These are phyloP conservation scores for Penicillium tannophilum DNA, from an alignment of 495 filamentous ascomycete genomes.

Conservation along the genomic window DNA sequence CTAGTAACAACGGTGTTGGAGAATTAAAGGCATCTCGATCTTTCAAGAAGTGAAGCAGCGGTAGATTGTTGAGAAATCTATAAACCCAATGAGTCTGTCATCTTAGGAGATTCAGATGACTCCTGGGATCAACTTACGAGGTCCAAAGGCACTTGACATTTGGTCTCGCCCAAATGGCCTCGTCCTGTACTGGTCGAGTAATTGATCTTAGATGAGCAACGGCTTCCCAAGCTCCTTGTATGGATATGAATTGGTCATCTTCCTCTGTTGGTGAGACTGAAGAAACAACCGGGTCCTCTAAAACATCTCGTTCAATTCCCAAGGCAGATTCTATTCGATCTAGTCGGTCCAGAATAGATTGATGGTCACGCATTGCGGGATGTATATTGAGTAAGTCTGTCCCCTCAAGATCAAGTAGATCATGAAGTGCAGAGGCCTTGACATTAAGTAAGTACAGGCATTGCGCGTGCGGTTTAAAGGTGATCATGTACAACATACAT, in stretches of 20 bases:
- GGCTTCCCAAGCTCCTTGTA: constrained; percentile 34
- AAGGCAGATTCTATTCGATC: constrained; percentile 40
- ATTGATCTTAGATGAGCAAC: constrained; percentile 32
- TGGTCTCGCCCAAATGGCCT: constrained; percentile 36
- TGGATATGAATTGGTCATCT: constrained; percentile 19
- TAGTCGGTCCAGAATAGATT: constrained; percentile 38
- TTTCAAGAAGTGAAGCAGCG: constrained; percentile 42
- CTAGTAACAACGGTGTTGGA: constrained; percentile 40
- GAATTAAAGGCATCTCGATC: constrained; percentile 34
- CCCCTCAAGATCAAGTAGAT: constrained; percentile 20
- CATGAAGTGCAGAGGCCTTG: constrained; percentile 37
- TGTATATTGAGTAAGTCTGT: constrained; percentile 3
- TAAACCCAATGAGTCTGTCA: constrained; percentile 3
- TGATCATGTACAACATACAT: constrained; percentile 26
- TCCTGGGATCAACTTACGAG: constrained; percentile 28
- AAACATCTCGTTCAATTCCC: constrained; percentile 26
- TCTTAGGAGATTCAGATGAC: background rate
- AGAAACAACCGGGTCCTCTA: background rate
- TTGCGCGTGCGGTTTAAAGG: no score
- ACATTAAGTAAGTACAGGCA: constrained; percentile 5
- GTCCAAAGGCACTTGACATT: constrained; percentile 38
- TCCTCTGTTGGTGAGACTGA: constrained; percentile 12
- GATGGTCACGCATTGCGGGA: constrained; percentile 17
- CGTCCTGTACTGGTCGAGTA: constrained; percentile 28
- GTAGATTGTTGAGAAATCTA: constrained; percentile 42